Evolutionary conservation across 257 asterid genomes (phyloP).

Genomic region (Fraxinus americana): DNA sequence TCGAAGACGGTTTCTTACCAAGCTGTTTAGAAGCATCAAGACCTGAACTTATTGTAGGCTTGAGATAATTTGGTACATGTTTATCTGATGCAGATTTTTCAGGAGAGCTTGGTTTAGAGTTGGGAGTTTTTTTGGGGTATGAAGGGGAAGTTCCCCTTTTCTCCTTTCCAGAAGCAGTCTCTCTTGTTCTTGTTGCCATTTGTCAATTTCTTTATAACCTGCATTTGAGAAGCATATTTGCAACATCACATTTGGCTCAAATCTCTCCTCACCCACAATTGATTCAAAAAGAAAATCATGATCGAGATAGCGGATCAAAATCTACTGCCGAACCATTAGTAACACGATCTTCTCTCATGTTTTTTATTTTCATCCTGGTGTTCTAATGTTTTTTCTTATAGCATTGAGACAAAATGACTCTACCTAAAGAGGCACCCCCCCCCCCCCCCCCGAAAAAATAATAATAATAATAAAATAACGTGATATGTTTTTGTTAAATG

Average conservation of each 20-base stretch:
- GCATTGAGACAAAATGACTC: neutral
- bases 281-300: neutral
- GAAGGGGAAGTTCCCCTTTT: conserved; percentile 57
- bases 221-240: conserved; percentile 17
- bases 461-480: too few relatives aligned
- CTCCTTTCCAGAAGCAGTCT: conserved; percentile 44
- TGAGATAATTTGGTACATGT: conserved; percentile 53
- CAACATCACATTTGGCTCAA: neutral
- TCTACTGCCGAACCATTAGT: too few relatives aligned
- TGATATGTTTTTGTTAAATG: too few relatives aligned
- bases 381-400: neutral
- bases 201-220: conserved; percentile 23
- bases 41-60: conserved; percentile 43
- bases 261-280: neutral
- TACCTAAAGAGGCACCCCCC: too few relatives aligned
- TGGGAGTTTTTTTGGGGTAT: conserved; percentile 27
- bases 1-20: conserved; percentile 35
- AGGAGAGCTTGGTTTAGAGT: conserved; percentile 27
- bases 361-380: neutral
- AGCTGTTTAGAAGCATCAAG: conserved; percentile 32
- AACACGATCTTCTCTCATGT: neutral
- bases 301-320: neutral
- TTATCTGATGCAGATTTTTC: conserved; percentile 33
- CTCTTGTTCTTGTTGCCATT: conserved; percentile 65
- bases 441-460: too few relatives aligned